Evolutionary conservation across 495 filamentous ascomycete species (phyloP).

Genomic region (Neurospora pannonica): DNA sequence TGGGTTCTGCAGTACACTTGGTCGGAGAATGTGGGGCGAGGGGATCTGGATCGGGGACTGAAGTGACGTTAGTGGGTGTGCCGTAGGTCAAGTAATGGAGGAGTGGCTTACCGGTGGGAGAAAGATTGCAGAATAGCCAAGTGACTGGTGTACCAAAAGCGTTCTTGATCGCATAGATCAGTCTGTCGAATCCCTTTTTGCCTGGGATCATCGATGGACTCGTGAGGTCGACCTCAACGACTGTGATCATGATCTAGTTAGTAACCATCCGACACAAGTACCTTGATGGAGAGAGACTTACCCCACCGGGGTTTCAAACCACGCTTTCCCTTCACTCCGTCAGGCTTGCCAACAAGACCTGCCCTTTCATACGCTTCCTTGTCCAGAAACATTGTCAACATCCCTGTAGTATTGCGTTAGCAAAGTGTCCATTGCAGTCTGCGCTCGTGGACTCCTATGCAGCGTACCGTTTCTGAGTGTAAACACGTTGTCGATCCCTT

Average conservation of each 20-base stretch:
- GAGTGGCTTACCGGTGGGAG: constrained; percentile 23
- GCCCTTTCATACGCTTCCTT: constrained; percentile 79
- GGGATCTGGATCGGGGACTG: constrained; percentile 39
- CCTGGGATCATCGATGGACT: constrained; percentile 77
- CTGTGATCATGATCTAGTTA: constrained; percentile 31
- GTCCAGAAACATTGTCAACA: constrained; percentile 67
- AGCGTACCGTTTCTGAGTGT: constrained; percentile 57
- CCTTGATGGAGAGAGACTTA: constrained; percentile 13
- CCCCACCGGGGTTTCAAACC: constrained; percentile 43
- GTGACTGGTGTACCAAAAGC: constrained; percentile 59
- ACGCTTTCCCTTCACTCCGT: constrained; percentile 45
- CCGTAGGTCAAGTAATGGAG: neutral
- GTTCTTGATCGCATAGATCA: constrained; percentile 78
- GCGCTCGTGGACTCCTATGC: neutral
- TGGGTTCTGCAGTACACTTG: constrained; percentile 28
- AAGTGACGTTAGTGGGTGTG: constrained; percentile 7
- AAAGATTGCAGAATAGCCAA: constrained; percentile 75
- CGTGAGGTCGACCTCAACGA: constrained; percentile 73
- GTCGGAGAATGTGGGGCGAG: constrained; percentile 47
- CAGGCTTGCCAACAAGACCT: constrained; percentile 68
- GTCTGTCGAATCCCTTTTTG: constrained; percentile 81
- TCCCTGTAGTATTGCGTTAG: constrained; percentile 37
- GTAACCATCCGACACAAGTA: neutral
- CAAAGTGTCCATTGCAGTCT: neutral
- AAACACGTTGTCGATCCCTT: constrained; percentile 73